Base-by-base conservation (phyloP, 345 rosid species). In the Rhodamnia argentea region DNA sequence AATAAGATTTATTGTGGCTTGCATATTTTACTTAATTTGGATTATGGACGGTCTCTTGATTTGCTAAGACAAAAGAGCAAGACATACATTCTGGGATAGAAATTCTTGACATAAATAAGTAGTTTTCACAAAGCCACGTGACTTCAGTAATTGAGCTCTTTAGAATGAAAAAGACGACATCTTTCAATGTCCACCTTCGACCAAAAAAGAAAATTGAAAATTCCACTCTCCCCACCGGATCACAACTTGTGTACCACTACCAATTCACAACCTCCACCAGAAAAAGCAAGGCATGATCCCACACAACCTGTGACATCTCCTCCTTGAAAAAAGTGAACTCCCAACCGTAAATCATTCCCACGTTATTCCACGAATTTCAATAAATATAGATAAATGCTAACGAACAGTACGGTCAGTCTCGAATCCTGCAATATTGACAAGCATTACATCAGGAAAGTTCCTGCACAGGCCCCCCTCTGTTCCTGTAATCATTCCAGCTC, bases 401-500 rank as follows among this genome's bases (percentile, higher is more conserved):
- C 32, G 78, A 32, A 18, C 47, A 1, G 13, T 9, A 18, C 10
- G 47, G 10, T 37, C 26, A 20, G 76, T 32, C 47, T 9, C 26
- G 47, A 37, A 70, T 70, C 47, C 47, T 18, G 81, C 42, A 20
- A 18, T 10, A 37, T 37, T 24, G 40, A 1, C 81, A 18, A 70
- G 47, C 81, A 37, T 70, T 37, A 22, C 81, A 20, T 70, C 81
- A 18, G 81, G 5, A 70, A 57, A 18, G 81, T 37, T 70, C 47
- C 47, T 37, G 81, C 47, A 37, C 10, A 32, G 81, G 47, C 37
- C 24, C 78, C 78, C 37, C 47, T 55, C 24, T 70, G 22, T 70
- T 37, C 78, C 78, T 37, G 6, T 53, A 44, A 57, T n/a, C 76
- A 82, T 84, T 86, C 86, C 88, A 70, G 40, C 84, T 54, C 86